Evolutionary conservation across 768 basidiomycete species (phyloP).

Genomic region (Naganishia onofrii): DNA sequence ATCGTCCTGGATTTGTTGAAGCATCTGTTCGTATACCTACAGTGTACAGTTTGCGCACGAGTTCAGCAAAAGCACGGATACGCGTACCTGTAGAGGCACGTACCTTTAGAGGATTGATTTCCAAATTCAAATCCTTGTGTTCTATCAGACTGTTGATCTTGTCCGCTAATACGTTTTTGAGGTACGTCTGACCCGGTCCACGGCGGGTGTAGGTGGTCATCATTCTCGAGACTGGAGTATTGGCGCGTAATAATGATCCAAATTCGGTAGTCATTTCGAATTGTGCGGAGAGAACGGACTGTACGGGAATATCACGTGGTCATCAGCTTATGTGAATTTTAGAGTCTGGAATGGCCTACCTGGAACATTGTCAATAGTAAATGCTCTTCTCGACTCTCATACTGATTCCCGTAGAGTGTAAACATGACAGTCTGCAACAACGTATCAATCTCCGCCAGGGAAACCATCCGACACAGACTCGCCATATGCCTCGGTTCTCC

Average conservation of each 20-base stretch:
- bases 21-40: slow-evolving; percentile 99
- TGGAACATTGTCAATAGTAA: slow-evolving; percentile 96
- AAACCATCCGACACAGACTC: slow-evolving; percentile 91
- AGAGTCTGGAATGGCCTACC: slow-evolving; percentile 45
- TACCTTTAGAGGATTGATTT: slow-evolving; percentile 98
- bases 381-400: slow-evolving; percentile 97
- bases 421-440: slow-evolving; percentile 99
- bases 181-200: slow-evolving; percentile 95
- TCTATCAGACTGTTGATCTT: slow-evolving; percentile 98
- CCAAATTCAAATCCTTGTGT: slow-evolving; percentile 97
- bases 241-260: slow-evolving; percentile 94
- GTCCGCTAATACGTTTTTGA: slow-evolving; percentile 95
- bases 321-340: not conserved
- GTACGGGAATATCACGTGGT: slow-evolving; percentile 39
- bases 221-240: slow-evolving; percentile 99
- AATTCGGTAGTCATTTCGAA: slow-evolving; percentile 99
- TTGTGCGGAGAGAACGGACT: slow-evolving; percentile 95
- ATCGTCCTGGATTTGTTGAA: slow-evolving; percentile 97
- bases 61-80: not conserved
- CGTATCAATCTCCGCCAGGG: slow-evolving; percentile 94
- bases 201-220: slow-evolving; percentile 99
- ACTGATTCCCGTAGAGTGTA: slow-evolving; percentile 98
- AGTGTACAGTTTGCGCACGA: not conserved
- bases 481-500: slow-evolving; percentile 97
- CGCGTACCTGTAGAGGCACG: slow-evolving; percentile 15